These are phyloP conservation scores for Vaccinium myrtillus DNA, from an alignment of 148 eudicot species.

Conservation along the genomic window DNA sequence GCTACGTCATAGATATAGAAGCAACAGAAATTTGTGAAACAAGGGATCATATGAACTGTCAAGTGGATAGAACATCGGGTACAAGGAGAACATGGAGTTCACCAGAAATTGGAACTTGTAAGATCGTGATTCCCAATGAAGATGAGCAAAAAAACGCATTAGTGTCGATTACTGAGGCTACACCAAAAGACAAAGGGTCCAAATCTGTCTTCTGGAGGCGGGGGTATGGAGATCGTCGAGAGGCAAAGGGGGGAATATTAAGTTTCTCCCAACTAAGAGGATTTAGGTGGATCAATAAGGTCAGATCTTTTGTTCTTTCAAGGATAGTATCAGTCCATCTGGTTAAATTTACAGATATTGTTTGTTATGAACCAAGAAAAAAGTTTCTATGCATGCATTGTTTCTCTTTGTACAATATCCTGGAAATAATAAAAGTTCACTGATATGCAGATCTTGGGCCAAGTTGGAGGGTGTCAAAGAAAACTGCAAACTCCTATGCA, in stretches of 20 bases:
- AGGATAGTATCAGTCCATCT: background rate
- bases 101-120: constrained; percentile 39
- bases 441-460: constrained; percentile 46
- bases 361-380: background rate
- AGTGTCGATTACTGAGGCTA: constrained; percentile 34
- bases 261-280: constrained; percentile 36
- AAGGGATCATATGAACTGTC: constrained; percentile 35
- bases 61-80: constrained; percentile 39
- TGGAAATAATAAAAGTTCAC: background rate
- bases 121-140: constrained; percentile 47
- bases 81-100: constrained; percentile 49
- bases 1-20: constrained; percentile 28
- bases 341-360: background rate
- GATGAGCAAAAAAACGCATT: constrained; percentile 31
- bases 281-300: constrained; percentile 54
- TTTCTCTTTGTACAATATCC: constrained; percentile 12
- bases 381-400: background rate
- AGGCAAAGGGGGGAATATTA: constrained; percentile 29
- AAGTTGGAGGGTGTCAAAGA: constrained; percentile 42
- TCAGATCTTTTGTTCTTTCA: constrained; percentile 26
- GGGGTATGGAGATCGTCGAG: constrained; percentile 23
- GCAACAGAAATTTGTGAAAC: constrained; percentile 30
- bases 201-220: constrained; percentile 30
- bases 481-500: constrained; percentile 38
- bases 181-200: constrained; percentile 64